Conservation (phyloP, 805 yeast genomes). For the Myxozyma monticola region DNA sequence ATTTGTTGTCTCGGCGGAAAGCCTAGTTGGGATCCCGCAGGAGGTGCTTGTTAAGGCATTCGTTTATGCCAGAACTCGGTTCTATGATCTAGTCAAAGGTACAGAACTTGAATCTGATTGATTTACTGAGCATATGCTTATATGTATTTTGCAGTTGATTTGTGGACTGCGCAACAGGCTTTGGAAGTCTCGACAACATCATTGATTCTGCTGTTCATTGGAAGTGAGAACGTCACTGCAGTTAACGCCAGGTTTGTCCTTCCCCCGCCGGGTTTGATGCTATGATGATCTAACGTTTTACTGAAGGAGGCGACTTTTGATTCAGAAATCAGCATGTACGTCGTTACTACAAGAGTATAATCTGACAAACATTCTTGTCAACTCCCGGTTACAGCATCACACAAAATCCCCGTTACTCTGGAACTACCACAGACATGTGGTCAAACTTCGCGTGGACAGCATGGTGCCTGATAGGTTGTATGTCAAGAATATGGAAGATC, state of each 20-base stretch:
- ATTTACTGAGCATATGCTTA: background rate
- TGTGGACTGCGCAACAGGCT: constrained; percentile 23
- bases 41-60: constrained; percentile 16
- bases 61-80: constrained; percentile 9
- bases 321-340: background rate
- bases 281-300: background rate
- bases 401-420: constrained; percentile 44
- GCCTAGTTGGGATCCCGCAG: constrained; percentile 25
- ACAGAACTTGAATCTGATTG: background rate
- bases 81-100: constrained; percentile 16
- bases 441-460: background rate
- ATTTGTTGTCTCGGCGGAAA: constrained; percentile 22
- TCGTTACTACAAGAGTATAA: constrained; percentile 15
- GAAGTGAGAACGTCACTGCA: constrained; percentile 28
- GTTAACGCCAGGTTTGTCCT: constrained; percentile 22
- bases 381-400: constrained; percentile 41
- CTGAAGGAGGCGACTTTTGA: constrained; percentile 7
- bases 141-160: constrained; percentile 1
- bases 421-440: constrained; percentile 38
- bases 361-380: constrained; percentile 16
- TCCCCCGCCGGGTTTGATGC: no score
- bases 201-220: constrained; percentile 16
- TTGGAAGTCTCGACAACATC: constrained; percentile 10
- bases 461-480: background rate
- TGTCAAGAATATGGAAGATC: constrained; percentile 8